phyloP scores from a whole-genome alignment of 192 early-diverging fungal species.

The Entomortierella beljakovae region DNA sequence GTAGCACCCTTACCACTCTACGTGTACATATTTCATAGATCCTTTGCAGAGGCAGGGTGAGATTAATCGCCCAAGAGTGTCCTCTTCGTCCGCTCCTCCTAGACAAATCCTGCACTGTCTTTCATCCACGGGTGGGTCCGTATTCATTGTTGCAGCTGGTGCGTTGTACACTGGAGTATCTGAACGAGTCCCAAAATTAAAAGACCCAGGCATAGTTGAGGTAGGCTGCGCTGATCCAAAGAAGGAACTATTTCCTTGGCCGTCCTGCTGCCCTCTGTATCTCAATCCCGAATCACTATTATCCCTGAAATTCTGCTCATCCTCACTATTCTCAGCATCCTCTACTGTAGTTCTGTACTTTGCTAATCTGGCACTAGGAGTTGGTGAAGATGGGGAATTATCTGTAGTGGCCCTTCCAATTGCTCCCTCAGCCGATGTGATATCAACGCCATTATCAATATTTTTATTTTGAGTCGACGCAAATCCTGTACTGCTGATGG shows the following conservation, averaged over 20 bases:
- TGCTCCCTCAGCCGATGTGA: neutral
- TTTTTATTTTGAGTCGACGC: neutral
- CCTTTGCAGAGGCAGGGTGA: conserved; percentile 71
- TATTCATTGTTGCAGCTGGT: conserved; percentile 13
- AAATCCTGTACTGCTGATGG: neutral
- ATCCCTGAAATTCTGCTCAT: neutral
- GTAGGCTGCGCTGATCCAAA: conserved; percentile 1
- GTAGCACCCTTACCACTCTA: conserved; percentile 52
- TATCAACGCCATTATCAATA: neutral
- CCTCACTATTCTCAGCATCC: conserved; percentile 20
- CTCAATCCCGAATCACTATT: conserved; percentile 4
- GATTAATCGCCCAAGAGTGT: conserved; percentile 62
- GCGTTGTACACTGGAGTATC: conserved; percentile 10
- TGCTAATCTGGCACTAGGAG: neutral
- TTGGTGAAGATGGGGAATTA: neutral
- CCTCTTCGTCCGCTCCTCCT: conserved; percentile 59
- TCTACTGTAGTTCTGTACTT: conserved; percentile 47
- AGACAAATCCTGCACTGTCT: conserved; percentile 66
- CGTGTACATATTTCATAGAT: conserved; percentile 65
- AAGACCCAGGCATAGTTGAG: conserved; percentile 38
- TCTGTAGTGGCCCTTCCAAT: neutral
- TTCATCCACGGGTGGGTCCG: conserved; percentile 53
- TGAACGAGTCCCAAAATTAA: conserved; percentile 34
- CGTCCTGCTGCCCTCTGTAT: conserved; percentile 8
- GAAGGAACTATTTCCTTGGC: conserved; percentile 10